These are phyloP conservation scores for Crithidia expoeki DNA, from an alignment of 208 protist genomes.

Conservation along the genomic window DNA sequence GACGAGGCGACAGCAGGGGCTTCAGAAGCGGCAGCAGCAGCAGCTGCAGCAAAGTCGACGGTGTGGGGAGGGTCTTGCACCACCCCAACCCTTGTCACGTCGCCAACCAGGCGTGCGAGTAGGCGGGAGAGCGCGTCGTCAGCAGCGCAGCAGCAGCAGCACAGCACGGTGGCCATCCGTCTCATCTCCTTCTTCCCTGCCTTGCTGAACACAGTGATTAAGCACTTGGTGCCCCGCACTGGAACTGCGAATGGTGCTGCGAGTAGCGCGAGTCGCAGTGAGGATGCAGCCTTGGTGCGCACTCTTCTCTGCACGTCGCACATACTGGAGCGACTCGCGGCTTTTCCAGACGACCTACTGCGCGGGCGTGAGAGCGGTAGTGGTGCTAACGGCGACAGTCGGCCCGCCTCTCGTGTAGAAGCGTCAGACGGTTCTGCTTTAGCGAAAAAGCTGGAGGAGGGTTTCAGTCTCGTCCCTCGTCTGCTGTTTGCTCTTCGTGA, in stretches of 20 bases:
- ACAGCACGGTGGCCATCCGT: constrained; percentile 22
- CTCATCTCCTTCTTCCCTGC: constrained; percentile 30
- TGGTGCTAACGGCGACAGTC: neutral
- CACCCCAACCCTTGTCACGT: neutral
- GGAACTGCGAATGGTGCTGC: neutral
- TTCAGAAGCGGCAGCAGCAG: neutral
- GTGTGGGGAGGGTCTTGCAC: neutral
- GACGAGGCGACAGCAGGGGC: neutral
- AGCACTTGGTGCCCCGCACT: constrained; percentile 14
- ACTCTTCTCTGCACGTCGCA: constrained; percentile 24
- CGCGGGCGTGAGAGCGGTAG: too few species aligned
- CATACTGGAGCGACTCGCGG: constrained; percentile 28
- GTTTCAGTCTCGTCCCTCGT: constrained; percentile 33
- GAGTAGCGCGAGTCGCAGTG: neutral
- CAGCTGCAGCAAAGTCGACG: too few species aligned
- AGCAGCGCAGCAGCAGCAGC: constrained; percentile 11
- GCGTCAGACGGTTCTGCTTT: neutral
- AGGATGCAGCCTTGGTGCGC: constrained; percentile 24
- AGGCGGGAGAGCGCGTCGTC: too few species aligned
- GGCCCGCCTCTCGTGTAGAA: neutral
- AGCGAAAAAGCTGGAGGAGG: constrained; percentile 29
- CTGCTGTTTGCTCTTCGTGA: constrained; percentile 44
- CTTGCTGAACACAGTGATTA: constrained; percentile 19
- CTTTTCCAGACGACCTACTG: constrained; percentile 30
- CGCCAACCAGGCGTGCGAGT: too few species aligned